Evolutionary conservation across 2,329 filamentous ascomycete species (phyloP).

Genomic region (Orbilia ellipsospora): DNA sequence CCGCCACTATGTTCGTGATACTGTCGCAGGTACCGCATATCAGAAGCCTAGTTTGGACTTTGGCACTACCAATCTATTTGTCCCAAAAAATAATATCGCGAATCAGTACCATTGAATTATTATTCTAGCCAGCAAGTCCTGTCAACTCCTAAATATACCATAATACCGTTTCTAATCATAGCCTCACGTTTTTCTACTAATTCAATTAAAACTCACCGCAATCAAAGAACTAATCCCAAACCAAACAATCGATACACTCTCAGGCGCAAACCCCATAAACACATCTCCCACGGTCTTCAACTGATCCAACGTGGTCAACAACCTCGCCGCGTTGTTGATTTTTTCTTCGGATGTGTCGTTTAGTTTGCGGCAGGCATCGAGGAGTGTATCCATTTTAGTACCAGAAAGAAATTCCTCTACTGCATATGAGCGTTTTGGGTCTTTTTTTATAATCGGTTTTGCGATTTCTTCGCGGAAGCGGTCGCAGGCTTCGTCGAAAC

Average conservation of each 20-base stretch:
- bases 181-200: neutral
- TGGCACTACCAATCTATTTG: constrained; percentile 32
- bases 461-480: constrained; percentile 25
- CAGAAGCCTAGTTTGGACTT: constrained; percentile 35
- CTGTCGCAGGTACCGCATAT: constrained; percentile 44
- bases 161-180: neutral
- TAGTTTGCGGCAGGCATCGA: constrained; percentile 15
- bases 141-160: no score
- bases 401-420: constrained; percentile 17
- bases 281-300: constrained; percentile 28
- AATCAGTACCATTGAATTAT: neutral
- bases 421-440: neutral
- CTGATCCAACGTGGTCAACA: constrained; percentile 33
- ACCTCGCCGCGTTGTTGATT: constrained; percentile 17
- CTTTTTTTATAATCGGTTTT: constrained; percentile 12
- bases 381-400: constrained; percentile 22
- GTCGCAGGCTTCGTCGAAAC: constrained; percentile 35
- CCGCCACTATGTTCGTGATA: constrained; percentile 36
- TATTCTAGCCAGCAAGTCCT: no score
- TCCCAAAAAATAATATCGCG: neutral
- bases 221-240: constrained; percentile 47
- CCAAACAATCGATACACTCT: constrained; percentile 50
- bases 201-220: constrained; percentile 4
- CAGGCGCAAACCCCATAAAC: constrained; percentile 37
- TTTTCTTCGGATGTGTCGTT: constrained; percentile 23